A percentile compares a stretch with the other conserved stretches of the same genome.
Conservation (phyloP, 2,329 filamentous ascomycete species). For the Ophiocordyceps camponoti-rufipedis region DNA sequence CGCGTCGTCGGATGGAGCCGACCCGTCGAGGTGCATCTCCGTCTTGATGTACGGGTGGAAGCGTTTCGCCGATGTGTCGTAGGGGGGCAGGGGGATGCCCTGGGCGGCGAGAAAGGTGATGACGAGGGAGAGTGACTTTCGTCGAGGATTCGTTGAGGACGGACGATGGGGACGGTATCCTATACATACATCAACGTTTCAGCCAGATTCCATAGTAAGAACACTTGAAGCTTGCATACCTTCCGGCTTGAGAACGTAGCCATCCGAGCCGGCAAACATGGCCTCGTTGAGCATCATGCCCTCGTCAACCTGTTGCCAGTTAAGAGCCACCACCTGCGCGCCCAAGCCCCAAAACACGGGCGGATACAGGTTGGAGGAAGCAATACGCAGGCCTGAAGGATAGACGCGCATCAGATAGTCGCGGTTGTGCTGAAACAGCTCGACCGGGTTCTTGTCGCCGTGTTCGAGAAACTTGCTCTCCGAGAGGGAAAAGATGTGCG, state of each 20-base stretch:
- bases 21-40: conserved; percentile 66
- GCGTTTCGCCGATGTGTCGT: conserved; percentile 28
- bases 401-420: conserved; percentile 75
- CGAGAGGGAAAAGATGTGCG: conserved; percentile 50
- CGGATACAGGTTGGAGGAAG: conserved; percentile 76
- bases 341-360: conserved; percentile 74
- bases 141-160: conserved; percentile 7
- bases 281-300: conserved; percentile 93
- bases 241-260: conserved; percentile 71
- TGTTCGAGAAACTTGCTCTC: conserved; percentile 46
- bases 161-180: conserved; percentile 13
- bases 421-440: conserved; percentile 66
- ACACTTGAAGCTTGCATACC: too few relatives aligned
- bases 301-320: conserved; percentile 83
- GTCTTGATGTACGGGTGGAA: conserved; percentile 72
- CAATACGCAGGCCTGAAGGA: conserved; percentile 63
- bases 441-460: conserved; percentile 26
- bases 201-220: neutral
- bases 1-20: conserved; percentile 18
- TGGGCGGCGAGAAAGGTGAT: conserved; percentile 66
- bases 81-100: conserved; percentile 45
- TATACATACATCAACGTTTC: neutral
- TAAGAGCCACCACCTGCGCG: conserved; percentile 78
- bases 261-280: conserved; percentile 72
- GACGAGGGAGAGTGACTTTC: conserved; percentile 46